Conservation (phyloP, 768 basidiomycete genomes). For the Tricholoma terreum region DNA sequence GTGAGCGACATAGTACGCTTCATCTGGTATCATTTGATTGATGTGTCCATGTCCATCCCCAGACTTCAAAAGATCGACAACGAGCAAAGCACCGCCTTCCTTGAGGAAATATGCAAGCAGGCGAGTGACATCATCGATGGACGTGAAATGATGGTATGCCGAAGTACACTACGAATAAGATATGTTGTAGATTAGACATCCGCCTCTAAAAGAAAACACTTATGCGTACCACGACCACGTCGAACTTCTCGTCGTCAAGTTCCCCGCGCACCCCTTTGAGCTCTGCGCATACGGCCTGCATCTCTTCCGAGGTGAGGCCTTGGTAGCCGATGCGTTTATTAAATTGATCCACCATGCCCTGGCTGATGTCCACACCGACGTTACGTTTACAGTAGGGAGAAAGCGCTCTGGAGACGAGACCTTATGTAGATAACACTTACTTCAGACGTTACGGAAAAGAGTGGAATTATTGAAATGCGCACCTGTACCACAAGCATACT, state of each 20-base stretch:
- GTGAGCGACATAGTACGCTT: constrained; percentile 41
- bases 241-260: constrained; percentile 54
- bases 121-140: constrained; percentile 49
- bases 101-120: constrained; percentile 56
- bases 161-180: constrained; percentile 48
- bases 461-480: constrained; percentile 6
- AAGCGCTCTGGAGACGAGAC: constrained; percentile 59
- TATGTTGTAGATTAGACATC: neutral
- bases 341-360: constrained; percentile 64
- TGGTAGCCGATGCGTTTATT: constrained; percentile 56
- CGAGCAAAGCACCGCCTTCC: constrained; percentile 56
- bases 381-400: constrained; percentile 58
- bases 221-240: constrained; percentile 62
- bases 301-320: constrained; percentile 61
- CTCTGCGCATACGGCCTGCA: constrained; percentile 56
- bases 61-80: constrained; percentile 43
- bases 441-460: neutral
- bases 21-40: neutral
- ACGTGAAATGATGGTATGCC: constrained; percentile 65
- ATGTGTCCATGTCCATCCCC: constrained; percentile 4
- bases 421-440: constrained; percentile 31
- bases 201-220: neutral
- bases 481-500: constrained; percentile 78
- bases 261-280: constrained; percentile 46
- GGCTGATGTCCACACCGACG: constrained; percentile 75